Evolutionary conservation across 1,284 basidiomycete genomes (phyloP).

Genomic region (Mycena sp.): DNA sequence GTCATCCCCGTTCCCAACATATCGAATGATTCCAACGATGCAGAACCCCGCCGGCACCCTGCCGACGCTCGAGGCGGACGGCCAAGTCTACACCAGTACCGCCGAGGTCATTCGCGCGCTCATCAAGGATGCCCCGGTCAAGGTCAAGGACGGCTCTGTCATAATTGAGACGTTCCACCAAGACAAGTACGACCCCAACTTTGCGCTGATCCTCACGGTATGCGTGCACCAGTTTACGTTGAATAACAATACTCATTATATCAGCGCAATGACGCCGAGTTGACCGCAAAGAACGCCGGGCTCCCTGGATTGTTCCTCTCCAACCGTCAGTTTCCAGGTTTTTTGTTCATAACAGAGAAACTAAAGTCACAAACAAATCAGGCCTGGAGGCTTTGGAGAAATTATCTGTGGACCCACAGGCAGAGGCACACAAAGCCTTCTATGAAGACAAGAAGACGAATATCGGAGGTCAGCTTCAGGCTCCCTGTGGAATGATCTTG

Average conservation of each 20-base stretch:
- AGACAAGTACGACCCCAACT: slow-evolving; percentile 70
- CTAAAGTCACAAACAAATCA: slow-evolving; percentile 27
- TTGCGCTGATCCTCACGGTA: slow-evolving; percentile 52
- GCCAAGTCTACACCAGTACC: slow-evolving; percentile 59
- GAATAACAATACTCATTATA: not conserved
- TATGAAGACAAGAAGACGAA: slow-evolving; percentile 60
- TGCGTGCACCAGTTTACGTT: not conserved
- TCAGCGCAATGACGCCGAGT: slow-evolving; percentile 64
- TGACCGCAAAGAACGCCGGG: slow-evolving; percentile 53
- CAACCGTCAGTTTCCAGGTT: slow-evolving; percentile 53
- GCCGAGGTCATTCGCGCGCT: slow-evolving; percentile 61
- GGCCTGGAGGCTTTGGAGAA: slow-evolving; percentile 56
- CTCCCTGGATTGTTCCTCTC: slow-evolving; percentile 54
- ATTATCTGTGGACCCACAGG: slow-evolving; percentile 54
- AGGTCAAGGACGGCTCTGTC: slow-evolving; percentile 50
- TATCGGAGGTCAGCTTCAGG: slow-evolving; percentile 48
- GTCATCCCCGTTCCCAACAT: slow-evolving; percentile 16
- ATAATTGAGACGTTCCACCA: slow-evolving; percentile 61
- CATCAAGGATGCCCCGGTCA: slow-evolving; percentile 54
- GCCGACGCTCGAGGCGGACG: slow-evolving; percentile 60
- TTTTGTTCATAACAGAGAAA: not conserved
- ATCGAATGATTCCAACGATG: not conserved
- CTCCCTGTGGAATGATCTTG: too few species aligned
- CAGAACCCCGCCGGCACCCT: slow-evolving; percentile 68
- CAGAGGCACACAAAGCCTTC: slow-evolving; percentile 60